These are phyloP conservation scores for Spinacia oleracea DNA, from an alignment of 179 eudicot species.

Conservation along the genomic window DNA sequence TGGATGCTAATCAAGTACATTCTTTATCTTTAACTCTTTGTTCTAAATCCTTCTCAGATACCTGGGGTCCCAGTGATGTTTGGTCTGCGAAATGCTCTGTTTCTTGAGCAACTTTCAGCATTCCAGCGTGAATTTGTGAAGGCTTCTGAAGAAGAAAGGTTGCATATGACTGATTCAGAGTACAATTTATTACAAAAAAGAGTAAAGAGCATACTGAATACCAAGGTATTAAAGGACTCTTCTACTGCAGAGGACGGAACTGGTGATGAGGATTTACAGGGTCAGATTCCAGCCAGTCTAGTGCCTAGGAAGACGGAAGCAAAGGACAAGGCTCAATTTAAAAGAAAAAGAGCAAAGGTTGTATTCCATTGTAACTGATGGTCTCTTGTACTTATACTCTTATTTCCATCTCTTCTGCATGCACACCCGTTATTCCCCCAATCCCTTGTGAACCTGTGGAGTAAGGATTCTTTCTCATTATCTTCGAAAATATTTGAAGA, in stretches of 20 bases:
- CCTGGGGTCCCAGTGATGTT: conserved; percentile 79
- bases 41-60: conserved; percentile 37
- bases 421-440: neutral
- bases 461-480: neutral
- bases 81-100: conserved; percentile 74
- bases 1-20: too few relatives aligned
- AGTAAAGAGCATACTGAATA: conserved; percentile 27
- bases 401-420: neutral
- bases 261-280: conserved; percentile 27
- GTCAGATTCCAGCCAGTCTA: conserved; percentile 22
- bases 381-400: neutral
- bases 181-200: conserved; percentile 45
- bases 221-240: conserved; percentile 36
- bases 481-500: neutral
- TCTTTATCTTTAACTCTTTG: neutral
- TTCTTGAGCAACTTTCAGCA: conserved; percentile 65
- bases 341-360: conserved; percentile 80
- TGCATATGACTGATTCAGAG: conserved; percentile 60
- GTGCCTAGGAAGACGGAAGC: conserved; percentile 26
- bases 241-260: conserved; percentile 36
- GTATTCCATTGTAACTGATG: conserved; percentile 12
- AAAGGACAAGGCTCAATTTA: conserved; percentile 62
- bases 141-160: conserved; percentile 69
- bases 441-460: too few relatives aligned
- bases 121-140: conserved; percentile 65